These are phyloP conservation scores for Lactifluus rugatus DNA, from an alignment of 768 basidiomycete genomes.

Conservation along the genomic window DNA sequence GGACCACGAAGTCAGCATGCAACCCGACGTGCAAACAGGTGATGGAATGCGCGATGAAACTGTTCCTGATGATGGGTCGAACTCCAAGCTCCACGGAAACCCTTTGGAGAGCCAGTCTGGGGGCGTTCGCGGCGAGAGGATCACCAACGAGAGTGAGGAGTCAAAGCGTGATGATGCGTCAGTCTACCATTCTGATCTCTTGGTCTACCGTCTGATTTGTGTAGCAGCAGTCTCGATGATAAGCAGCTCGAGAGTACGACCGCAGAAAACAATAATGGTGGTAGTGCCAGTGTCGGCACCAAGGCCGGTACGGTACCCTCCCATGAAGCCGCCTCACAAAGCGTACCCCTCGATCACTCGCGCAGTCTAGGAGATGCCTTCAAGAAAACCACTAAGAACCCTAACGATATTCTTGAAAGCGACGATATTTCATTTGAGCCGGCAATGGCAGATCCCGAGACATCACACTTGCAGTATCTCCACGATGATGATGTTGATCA, in stretches of 20 bases:
- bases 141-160: constrained; percentile 4
- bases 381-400: constrained; percentile 71
- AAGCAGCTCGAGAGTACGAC: background rate
- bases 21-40: constrained; percentile 31
- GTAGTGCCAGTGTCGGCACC: constrained; percentile 32
- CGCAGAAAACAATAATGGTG: constrained; percentile 7
- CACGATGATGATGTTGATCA: constrained; percentile 56
- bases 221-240: background rate
- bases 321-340: constrained; percentile 28
- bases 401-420: constrained; percentile 65
- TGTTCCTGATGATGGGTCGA: background rate
- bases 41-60: constrained; percentile 19
- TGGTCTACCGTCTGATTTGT: background rate
- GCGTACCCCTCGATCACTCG: constrained; percentile 34
- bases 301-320: constrained; percentile 38
- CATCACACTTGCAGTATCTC: constrained; percentile 66
- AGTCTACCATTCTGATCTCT: background rate
- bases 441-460: constrained; percentile 29
- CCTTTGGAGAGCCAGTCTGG: constrained; percentile 1
- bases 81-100: constrained; percentile 1
- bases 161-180: background rate
- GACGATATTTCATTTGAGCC: constrained; percentile 26
- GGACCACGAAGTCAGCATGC: constrained; percentile 32
- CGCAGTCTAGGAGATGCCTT: constrained; percentile 80
- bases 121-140: constrained; percentile 5